Percentiles rank a stretch among this genome's conserved stretches.
Evolutionary conservation across 2,329 filamentous ascomycete genomes (phyloP).

Genomic region (Hirsutella thompsonii): DNA sequence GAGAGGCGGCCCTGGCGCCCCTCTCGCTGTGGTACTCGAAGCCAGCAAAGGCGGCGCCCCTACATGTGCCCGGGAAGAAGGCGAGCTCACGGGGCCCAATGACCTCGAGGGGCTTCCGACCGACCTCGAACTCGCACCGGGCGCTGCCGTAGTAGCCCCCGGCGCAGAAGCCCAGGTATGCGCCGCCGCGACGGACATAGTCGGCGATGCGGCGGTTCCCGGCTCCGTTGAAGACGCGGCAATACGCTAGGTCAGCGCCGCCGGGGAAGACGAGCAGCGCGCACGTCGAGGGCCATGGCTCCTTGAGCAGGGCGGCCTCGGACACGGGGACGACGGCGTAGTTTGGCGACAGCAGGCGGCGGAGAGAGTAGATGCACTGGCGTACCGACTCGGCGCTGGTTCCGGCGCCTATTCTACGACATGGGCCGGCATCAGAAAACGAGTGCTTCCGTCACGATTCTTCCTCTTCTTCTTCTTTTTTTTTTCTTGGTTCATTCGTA

Average conservation of each 20-base stretch:
- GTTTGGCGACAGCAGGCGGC: slow-evolving; percentile 72
- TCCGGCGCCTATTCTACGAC: slow-evolving; percentile 50
- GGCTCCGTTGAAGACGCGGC: slow-evolving; percentile 71
- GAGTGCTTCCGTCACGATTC: no score
- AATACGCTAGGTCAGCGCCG: slow-evolving; percentile 88
- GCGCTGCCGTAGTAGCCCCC: slow-evolving; percentile 82
- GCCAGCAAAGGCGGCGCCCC: slow-evolving; percentile 76
- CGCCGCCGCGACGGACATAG: slow-evolving; percentile 74
- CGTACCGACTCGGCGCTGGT: slow-evolving; percentile 79
- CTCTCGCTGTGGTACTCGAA: slow-evolving; percentile 85
- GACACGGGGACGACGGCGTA: slow-evolving; percentile 86
- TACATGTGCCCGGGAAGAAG: slow-evolving; percentile 79
- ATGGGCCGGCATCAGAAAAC: slow-evolving; percentile 2
- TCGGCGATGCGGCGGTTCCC: slow-evolving; percentile 77
- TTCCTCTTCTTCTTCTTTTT: no score
- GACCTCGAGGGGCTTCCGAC: slow-evolving; percentile 65
- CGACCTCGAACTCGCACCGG: slow-evolving; percentile 84
- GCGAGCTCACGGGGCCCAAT: slow-evolving; percentile 71
- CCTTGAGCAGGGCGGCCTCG: slow-evolving; percentile 67
- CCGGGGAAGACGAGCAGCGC: slow-evolving; percentile 86
- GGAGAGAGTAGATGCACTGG: slow-evolving; percentile 78
- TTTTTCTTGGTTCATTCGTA: no score
- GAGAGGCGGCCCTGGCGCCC: slow-evolving; percentile 59
- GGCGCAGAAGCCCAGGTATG: slow-evolving; percentile 85
- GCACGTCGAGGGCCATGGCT: slow-evolving; percentile 82